A percentile compares a stretch with the other conserved stretches of the same genome.
These are phyloP conservation scores for Dothidotthia symphoricarpi DNA, from an alignment of 2,329 filamentous ascomycete genomes.

Conservation along the genomic window DNA sequence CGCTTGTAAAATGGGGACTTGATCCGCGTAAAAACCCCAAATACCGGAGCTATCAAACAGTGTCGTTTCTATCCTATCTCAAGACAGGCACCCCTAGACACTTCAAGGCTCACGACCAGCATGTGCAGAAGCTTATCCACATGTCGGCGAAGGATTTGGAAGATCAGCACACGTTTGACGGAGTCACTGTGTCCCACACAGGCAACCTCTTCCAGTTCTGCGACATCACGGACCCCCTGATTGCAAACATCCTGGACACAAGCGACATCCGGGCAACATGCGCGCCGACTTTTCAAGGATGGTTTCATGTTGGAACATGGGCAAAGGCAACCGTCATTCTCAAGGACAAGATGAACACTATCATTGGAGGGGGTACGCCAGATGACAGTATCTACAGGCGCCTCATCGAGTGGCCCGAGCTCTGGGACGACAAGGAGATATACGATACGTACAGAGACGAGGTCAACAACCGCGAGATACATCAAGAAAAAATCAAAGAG, in stretches of 20 bases:
- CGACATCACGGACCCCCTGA: slow-evolving; percentile 79
- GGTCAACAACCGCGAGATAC: slow-evolving; percentile 22
- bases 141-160: slow-evolving; percentile 26
- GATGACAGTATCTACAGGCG: slow-evolving; percentile 34
- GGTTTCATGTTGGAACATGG: slow-evolving; percentile 79
- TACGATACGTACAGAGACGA: slow-evolving; percentile 30
- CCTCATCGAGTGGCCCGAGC: slow-evolving; percentile 34
- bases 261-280: slow-evolving; percentile 51
- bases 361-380: slow-evolving; percentile 38
- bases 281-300: slow-evolving; percentile 63
- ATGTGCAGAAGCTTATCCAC: slow-evolving; percentile 23
- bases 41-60: slow-evolving; percentile 81
- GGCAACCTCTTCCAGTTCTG: slow-evolving; percentile 94
- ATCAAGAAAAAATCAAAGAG: slow-evolving; percentile 26
- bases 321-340: slow-evolving; percentile 83
- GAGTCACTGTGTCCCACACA: slow-evolving; percentile 69
- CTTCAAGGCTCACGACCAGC: slow-evolving; percentile 25
- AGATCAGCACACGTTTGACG: slow-evolving; percentile 73
- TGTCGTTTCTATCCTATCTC: slow-evolving; percentile 47
- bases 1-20: slow-evolving; percentile 78
- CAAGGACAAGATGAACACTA: slow-evolving; percentile 70
- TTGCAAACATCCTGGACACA: slow-evolving; percentile 64
- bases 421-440: slow-evolving; percentile 35
- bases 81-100: slow-evolving; percentile 29
- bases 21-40: slow-evolving; percentile 77